Evolutionary conservation across 78 protist genomes (phyloP).

Genomic region (Monosiga brevicollis): DNA sequence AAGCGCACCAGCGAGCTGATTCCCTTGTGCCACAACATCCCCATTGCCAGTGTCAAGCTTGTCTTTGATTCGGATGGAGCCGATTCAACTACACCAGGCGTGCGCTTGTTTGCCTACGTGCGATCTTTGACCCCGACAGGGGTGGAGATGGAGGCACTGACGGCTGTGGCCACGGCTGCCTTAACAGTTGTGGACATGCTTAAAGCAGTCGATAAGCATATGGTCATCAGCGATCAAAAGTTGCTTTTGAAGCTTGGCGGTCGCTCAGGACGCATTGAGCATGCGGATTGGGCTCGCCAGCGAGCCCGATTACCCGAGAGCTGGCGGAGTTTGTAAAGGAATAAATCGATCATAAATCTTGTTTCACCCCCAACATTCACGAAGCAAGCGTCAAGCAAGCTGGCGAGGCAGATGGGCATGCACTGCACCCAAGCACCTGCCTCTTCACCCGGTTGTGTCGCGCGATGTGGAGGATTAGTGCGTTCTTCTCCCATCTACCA

Average conservation of each 20-base stretch:
- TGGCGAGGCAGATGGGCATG: not conserved
- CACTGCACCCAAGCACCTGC: not conserved
- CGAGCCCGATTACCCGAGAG: not conserved
- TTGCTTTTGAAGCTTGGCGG: slow-evolving; percentile 63
- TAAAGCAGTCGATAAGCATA: slow-evolving; percentile 52
- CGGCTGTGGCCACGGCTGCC: slow-evolving; percentile 48
- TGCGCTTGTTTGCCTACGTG: not conserved
- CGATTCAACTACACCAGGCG: slow-evolving; percentile 3
- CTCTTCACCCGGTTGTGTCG: too few relatives aligned
- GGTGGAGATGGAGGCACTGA: slow-evolving; percentile 83
- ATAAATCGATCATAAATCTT: not conserved
- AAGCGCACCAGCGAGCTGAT: slow-evolving; percentile 51
- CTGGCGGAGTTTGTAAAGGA: not conserved
- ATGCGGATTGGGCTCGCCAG: not conserved
- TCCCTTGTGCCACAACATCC: slow-evolving; percentile 73
- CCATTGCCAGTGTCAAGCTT: slow-evolving; percentile 20
- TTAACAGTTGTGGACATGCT: slow-evolving; percentile 72
- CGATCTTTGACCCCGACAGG: slow-evolving; percentile 38
- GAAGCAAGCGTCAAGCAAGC: too few relatives aligned
- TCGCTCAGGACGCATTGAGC: slow-evolving; percentile 5
- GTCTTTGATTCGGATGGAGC: slow-evolving; percentile 4
- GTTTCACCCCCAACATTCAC: not conserved
- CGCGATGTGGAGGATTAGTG: too few relatives aligned
- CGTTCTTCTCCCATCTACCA: too few relatives aligned
- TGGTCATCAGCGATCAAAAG: slow-evolving; percentile 34